phyloP scores from a whole-genome alignment of 306 rosid genomes.

The Inga laurina region DNA sequence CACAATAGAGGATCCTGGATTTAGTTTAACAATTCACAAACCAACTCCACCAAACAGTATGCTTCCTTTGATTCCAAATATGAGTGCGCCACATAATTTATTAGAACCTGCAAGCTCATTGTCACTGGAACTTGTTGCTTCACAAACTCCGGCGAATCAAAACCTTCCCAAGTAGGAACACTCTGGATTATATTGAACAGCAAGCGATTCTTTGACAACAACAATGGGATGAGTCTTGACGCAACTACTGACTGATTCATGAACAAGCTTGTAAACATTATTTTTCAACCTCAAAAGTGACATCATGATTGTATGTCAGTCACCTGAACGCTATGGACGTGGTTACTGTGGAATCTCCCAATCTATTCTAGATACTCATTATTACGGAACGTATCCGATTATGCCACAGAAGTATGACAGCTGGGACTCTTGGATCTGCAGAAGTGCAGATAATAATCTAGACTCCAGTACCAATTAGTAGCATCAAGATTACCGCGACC shows the following conservation, averaged over 20 bases:
- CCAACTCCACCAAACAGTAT: constrained; percentile 37
- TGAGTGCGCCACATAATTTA: constrained; percentile 26
- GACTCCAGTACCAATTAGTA: constrained; percentile 21
- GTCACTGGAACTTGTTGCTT: constrained; percentile 36
- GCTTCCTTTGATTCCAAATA: constrained; percentile 32
- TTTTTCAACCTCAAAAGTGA: constrained; percentile 35
- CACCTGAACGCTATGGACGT: constrained; percentile 34
- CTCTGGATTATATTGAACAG: constrained; percentile 23
- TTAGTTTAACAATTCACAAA: constrained; percentile 40
- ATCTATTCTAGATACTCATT: constrained; percentile 1
- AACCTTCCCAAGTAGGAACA: constrained; percentile 34
- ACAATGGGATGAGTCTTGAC: constrained; percentile 30
- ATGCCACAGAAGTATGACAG: constrained; percentile 11
- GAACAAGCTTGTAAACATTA: constrained; percentile 29
- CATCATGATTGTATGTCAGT: constrained; percentile 46
- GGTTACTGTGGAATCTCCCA: constrained; percentile 19
- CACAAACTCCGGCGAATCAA: constrained; percentile 36
- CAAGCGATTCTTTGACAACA: constrained; percentile 28
- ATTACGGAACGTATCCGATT: constrained; percentile 20
- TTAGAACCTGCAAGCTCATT: constrained; percentile 44
- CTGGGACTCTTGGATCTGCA: constrained; percentile 31
- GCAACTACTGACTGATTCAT: constrained; percentile 30
- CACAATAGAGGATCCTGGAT: constrained; percentile 39
- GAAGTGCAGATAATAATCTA: constrained; percentile 9
- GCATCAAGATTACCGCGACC: constrained; percentile 18